Evolutionary conservation across 2,329 filamentous ascomycete species (phyloP).

Genomic region (Leptosphaerulina australis): DNA sequence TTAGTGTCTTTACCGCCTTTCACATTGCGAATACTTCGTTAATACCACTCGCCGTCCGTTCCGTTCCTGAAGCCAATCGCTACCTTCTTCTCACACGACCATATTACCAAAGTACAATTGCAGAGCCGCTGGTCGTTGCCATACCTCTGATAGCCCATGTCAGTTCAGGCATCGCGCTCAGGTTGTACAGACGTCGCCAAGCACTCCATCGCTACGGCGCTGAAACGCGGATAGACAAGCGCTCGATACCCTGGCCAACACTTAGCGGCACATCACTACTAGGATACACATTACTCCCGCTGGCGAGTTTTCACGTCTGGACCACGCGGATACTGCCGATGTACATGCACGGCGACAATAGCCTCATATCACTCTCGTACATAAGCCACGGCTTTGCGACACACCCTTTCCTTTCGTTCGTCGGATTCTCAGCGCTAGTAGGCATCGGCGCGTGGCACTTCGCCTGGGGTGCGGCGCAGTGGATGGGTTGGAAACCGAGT

Average conservation of each 20-base stretch:
- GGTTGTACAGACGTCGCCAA: slow-evolving; percentile 74
- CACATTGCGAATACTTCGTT: slow-evolving; percentile 56
- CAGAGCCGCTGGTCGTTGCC: slow-evolving; percentile 80
- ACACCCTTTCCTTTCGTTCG: slow-evolving; percentile 69
- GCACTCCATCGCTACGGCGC: slow-evolving; percentile 78
- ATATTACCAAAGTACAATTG: slow-evolving; percentile 79
- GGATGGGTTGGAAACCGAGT: slow-evolving; percentile 70
- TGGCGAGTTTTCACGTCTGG: slow-evolving; percentile 73
- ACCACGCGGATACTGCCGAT: slow-evolving; percentile 79
- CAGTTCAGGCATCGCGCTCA: slow-evolving; percentile 74
- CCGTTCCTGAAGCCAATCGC: slow-evolving; percentile 73
- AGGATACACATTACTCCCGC: slow-evolving; percentile 71
- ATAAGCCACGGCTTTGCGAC: slow-evolving; percentile 83
- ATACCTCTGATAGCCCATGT: slow-evolving; percentile 78
- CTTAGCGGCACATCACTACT: slow-evolving; percentile 72
- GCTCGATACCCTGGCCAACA: slow-evolving; percentile 67
- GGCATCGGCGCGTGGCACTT: slow-evolving; percentile 74
- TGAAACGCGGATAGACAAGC: slow-evolving; percentile 61
- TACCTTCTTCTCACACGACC: slow-evolving; percentile 91
- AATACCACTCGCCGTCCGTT: slow-evolving; percentile 42
- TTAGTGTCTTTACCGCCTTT: slow-evolving; percentile 51
- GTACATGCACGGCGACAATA: slow-evolving; percentile 78
- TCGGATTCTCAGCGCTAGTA: slow-evolving; percentile 73
- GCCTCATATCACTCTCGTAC: slow-evolving; percentile 83
- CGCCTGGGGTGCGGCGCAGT: slow-evolving; percentile 84